A percentile compares a stretch with the other conserved stretches of the same genome.
These are phyloP conservation scores for Rhodotorula sp. DNA, from an alignment of 1,284 basidiomycete species.

Conservation along the genomic window DNA sequence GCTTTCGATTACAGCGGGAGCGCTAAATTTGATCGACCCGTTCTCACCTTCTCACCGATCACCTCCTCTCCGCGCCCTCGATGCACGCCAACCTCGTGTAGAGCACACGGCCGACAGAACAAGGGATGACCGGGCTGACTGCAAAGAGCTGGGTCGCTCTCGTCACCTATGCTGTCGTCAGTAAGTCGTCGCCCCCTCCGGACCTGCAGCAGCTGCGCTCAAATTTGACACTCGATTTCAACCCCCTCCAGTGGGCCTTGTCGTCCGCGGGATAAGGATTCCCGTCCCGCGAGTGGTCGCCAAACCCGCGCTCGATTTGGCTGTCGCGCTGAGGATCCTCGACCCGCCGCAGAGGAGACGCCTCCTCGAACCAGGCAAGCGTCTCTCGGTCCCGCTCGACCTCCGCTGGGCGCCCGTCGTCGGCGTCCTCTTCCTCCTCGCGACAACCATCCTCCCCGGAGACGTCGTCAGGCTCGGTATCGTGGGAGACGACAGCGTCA, in stretches of 20 bases:
- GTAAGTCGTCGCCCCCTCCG: constrained; percentile 51
- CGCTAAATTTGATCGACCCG: no score
- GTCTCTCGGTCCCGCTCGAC: constrained; percentile 58
- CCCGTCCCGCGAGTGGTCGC: constrained; percentile 52
- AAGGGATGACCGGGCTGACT: constrained; percentile 28
- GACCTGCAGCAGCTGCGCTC: neutral
- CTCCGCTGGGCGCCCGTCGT: constrained; percentile 69
- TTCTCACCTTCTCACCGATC: no score
- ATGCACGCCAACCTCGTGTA: neutral
- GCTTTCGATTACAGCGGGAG: no score
- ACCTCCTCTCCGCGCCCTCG: neutral
- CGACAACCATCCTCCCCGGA: constrained; percentile 67
- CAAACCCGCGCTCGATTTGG: constrained; percentile 19
- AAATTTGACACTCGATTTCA: neutral
- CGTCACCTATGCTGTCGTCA: constrained; percentile 70
- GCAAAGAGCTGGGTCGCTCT: constrained; percentile 49
- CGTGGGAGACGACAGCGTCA: constrained; percentile 67
- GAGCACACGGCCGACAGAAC: neutral
- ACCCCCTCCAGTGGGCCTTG: constrained; percentile 56
- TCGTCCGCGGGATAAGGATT: constrained; percentile 64
- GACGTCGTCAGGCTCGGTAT: constrained; percentile 65
- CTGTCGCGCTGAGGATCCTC: constrained; percentile 43
- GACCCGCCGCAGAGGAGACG: constrained; percentile 30
- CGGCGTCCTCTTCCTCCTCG: constrained; percentile 74
- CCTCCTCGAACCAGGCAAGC: constrained; percentile 13